phyloP scores from a whole-genome alignment of 169 alveolate genomes.

The Cryptosporidium andersoni region DNA sequence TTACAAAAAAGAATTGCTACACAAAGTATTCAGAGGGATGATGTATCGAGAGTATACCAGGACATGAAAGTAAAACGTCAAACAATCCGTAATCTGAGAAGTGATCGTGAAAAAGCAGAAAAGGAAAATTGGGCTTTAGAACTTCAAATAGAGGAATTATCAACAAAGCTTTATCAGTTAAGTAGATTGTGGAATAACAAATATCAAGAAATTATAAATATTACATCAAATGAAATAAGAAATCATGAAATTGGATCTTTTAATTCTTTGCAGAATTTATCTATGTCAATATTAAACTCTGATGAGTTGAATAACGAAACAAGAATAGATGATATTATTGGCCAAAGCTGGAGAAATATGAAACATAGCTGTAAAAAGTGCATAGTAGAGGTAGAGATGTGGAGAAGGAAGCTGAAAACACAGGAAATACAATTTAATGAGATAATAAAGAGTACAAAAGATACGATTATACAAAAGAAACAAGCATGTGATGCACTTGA shows the following conservation, averaged over 20 bases:
- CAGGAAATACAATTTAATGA: constrained; percentile 65
- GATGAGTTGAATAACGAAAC: constrained; percentile 15
- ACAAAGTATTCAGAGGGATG: constrained; percentile 64
- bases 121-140: constrained; percentile 68
- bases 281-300: constrained; percentile 19
- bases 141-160: constrained; percentile 40
- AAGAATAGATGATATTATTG: constrained; percentile 36
- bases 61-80: constrained; percentile 66
- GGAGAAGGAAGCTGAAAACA: constrained; percentile 61
- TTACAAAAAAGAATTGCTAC: constrained; percentile 61
- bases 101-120: constrained; percentile 56
- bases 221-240: constrained; percentile 56
- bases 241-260: constrained; percentile 27
- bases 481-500: constrained; percentile 71
- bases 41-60: constrained; percentile 69
- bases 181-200: constrained; percentile 52
- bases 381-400: constrained; percentile 66
- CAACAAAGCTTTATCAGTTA: constrained; percentile 26
- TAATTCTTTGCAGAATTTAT: constrained; percentile 16
- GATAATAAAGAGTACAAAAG: constrained; percentile 66
- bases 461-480: constrained; percentile 55
- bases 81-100: constrained; percentile 41
- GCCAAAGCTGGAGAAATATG: constrained; percentile 68
- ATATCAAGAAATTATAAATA: constrained; percentile 44
- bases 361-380: constrained; percentile 67